Percentiles rank a stretch among this genome's conserved stretches.
Evolutionary conservation across 345 rosid genomes (phyloP).

Genomic region (Syzygium jambos): DNA sequence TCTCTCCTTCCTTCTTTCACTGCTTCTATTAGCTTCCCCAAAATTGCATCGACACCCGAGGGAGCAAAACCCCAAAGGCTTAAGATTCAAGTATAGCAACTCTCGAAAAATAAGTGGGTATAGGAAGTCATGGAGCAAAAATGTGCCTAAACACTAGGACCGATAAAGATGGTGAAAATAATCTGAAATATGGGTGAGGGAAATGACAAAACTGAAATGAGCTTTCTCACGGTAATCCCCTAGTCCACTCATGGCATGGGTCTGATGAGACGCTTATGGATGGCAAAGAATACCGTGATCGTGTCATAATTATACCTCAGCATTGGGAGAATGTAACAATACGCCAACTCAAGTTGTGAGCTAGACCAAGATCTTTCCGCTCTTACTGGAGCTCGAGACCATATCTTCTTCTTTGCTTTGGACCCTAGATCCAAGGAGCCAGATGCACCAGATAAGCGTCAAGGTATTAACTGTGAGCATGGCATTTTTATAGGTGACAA

Average conservation of each 20-base stretch:
- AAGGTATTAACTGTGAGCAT: conserved; percentile 15
- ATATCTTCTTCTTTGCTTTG: background rate
- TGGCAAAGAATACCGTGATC: background rate
- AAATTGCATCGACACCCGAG: background rate
- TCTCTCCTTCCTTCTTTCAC: background rate
- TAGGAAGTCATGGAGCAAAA: background rate
- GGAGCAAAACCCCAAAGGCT: background rate
- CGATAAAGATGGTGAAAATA: background rate
- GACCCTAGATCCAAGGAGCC: background rate
- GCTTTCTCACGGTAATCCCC: background rate
- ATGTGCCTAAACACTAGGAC: background rate
- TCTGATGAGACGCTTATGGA: background rate
- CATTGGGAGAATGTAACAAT: background rate
- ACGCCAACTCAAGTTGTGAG: background rate
- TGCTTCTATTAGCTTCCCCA: background rate
- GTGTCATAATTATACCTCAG: background rate
- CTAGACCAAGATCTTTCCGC: background rate
- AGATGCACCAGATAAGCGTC: background rate
- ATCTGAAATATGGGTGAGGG: background rate
- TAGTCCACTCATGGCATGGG: background rate
- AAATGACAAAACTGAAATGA: background rate
- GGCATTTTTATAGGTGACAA: conserved; percentile 73
- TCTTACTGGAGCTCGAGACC: background rate
- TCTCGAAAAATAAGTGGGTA: background rate
- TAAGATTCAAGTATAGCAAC: background rate